Conservation (phyloP, 768 basidiomycete genomes). For the Grammothele lineata region DNA sequence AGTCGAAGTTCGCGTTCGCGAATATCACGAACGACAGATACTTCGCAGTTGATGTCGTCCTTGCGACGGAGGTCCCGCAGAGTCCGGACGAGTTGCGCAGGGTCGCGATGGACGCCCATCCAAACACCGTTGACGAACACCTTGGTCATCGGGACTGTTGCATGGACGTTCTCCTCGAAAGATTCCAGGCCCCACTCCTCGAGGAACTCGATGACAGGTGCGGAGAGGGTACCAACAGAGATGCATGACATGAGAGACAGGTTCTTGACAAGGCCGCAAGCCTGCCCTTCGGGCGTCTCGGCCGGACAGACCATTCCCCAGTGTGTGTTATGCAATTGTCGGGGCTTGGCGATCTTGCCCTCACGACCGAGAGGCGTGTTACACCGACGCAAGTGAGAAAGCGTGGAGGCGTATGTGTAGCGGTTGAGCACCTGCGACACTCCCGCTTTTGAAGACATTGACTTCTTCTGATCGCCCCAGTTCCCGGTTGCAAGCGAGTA, state of each 20-base stretch:
- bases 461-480: slow-evolving; percentile 99
- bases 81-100: slow-evolving; percentile 87
- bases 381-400: slow-evolving; percentile 96
- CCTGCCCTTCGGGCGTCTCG: slow-evolving; percentile 99
- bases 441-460: slow-evolving; percentile 96
- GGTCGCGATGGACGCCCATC: slow-evolving; percentile 98
- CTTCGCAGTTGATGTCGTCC: slow-evolving; percentile 93
- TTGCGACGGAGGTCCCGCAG: slow-evolving; percentile 89
- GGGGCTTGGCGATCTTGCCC: slow-evolving; percentile 98
- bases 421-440: slow-evolving; percentile 98
- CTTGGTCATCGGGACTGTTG: slow-evolving; percentile 81
- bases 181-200: slow-evolving; percentile 98
- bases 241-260: slow-evolving; percentile 96
- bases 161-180: slow-evolving; percentile 88
- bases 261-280: slow-evolving; percentile 99
- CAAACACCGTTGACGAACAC: slow-evolving; percentile 99
- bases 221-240: slow-evolving; percentile 93
- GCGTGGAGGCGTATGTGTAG: slow-evolving; percentile 97
- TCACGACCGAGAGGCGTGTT: slow-evolving; percentile 98
- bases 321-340: slow-evolving; percentile 97
- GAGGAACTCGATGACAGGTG: slow-evolving; percentile 95
- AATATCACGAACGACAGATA: slow-evolving; percentile 96
- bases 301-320: slow-evolving; percentile 99
- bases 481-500: slow-evolving; percentile 98
- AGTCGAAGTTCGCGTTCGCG: slow-evolving; percentile 91